A percentile compares a stretch with the other conserved stretches of the same genome.
Conservation (phyloP, 257 asterid species). For the Phtheirospermum japonicum region DNA sequence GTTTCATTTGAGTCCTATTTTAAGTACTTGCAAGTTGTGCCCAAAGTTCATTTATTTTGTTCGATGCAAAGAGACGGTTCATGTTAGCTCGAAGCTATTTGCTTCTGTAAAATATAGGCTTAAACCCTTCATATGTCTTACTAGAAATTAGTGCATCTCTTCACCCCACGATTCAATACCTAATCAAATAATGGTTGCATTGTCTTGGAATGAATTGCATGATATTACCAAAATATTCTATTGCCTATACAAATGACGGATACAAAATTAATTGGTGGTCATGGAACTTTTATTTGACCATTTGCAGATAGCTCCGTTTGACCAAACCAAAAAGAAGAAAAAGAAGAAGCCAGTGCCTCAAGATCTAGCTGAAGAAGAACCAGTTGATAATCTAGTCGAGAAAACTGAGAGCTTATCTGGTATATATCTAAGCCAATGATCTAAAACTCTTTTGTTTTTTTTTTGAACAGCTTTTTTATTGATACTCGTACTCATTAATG, state of each 20-base stretch:
- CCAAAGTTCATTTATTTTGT: too few species aligned
- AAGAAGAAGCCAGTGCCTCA: conserved; percentile 86
- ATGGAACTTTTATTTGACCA: background rate
- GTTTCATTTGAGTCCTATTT: too few species aligned
- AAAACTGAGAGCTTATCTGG: conserved; percentile 78
- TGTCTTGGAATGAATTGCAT: background rate
- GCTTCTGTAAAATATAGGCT: too few species aligned
- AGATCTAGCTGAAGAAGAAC: conserved; percentile 65
- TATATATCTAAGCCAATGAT: conserved; percentile 16
- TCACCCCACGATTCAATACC: too few species aligned
- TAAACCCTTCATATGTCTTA: too few species aligned
- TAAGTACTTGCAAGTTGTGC: too few species aligned
- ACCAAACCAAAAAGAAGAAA: conserved; percentile 86
- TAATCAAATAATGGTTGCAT: background rate
- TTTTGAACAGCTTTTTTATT: conserved; percentile 4
- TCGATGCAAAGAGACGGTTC: too few species aligned
- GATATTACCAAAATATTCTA: background rate
- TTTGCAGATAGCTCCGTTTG: conserved; percentile 80
- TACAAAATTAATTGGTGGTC: background rate
- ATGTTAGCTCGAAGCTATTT: too few species aligned
- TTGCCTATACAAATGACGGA: background rate
- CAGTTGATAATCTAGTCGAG: conserved; percentile 58
- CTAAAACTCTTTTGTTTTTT: too few species aligned
- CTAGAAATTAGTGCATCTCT: too few species aligned
- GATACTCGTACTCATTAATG: background rate